A percentile compares a stretch with the other conserved stretches of the same genome.
phyloP scores from a whole-genome alignment of 2,329 filamentous ascomycete genomes.

The Drechslerella coelobrocha region DNA sequence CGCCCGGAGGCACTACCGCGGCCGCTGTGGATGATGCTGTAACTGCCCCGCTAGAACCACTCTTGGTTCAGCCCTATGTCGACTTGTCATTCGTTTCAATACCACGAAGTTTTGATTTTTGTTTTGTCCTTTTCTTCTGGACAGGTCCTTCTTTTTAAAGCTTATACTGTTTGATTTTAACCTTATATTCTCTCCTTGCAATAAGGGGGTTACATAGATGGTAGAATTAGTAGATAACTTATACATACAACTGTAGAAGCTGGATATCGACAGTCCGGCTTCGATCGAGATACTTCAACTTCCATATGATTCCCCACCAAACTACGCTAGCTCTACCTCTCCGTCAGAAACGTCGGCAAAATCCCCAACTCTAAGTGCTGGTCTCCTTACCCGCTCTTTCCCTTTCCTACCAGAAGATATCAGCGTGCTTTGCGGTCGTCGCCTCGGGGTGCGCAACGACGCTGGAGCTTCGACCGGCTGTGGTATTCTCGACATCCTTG shows the following conservation, averaged over 20 bases:
- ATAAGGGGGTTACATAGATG: not conserved
- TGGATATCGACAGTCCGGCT: no score
- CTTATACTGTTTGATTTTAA: conserved; percentile 1
- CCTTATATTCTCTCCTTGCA: not conserved
- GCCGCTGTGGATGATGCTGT: conserved; percentile 49
- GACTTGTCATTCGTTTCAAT: not conserved
- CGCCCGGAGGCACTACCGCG: conserved; percentile 24
- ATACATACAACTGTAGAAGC: no score
- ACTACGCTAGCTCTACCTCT: not conserved
- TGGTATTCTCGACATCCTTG: not conserved
- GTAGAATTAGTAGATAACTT: no score
- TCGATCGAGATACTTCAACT: no score
- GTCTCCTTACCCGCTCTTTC: conserved; percentile 1
- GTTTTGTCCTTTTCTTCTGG: not conserved
- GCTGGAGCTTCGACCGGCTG: not conserved
- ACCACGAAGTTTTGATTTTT: not conserved
- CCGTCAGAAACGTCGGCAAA: not conserved
- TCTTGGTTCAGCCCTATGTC: not conserved
- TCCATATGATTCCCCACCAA: no score
- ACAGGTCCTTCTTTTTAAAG: not conserved
- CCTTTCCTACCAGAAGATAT: not conserved
- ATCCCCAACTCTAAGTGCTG: no score
- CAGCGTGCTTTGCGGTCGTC: not conserved
- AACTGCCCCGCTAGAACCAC: not conserved
- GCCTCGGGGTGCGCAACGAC: not conserved